Evolutionary conservation across 2,329 filamentous ascomycete species (phyloP), one percentile per base, ranked within the genome.

Genomic region (Trichophyton simii): DNA sequence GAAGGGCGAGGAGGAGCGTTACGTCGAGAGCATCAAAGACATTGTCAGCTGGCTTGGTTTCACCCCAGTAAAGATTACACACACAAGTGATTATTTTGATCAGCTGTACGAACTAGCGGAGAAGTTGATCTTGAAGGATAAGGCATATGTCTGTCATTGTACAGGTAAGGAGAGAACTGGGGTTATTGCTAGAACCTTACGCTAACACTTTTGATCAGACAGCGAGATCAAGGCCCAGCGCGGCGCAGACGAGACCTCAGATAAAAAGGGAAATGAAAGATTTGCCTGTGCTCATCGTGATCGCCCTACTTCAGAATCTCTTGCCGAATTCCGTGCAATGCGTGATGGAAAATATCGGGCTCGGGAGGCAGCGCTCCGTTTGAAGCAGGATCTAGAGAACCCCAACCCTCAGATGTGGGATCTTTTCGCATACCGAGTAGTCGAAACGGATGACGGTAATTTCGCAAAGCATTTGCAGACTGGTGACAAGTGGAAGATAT

Each of bases 371-470:
- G 88, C 90, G 68, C 78, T 97, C 60, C 86, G 92, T 64, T 96
- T 97, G 91, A 95, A 95, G 78, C 89, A 95, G 79, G 83, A 90
- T 65, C 9, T 59, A 50, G 83, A 83, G 58, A 86, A 87, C 68
- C 86, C 87, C 34, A 96, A 96, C 72, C 91, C 91, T 5, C 89
- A 95, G 75, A 91, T 96, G 88, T 96, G 92, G 92, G 92, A 97
- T 78, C 77, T 96, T 60, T 88, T 89, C 1, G 92, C 92, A 15
- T 97, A 96, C 75, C 85, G 92, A 63, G 86, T 97, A 61, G 81
- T 90, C 68, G 85, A 88, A 48, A 76, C 83, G 62, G 80, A 79
- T 50, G 63, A 69, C 18, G 60, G 61, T 69, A 70, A 67, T 63
- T 66, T 58, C 71, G 71, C 64, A 67, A 78, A 78, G 50, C 90